Percentiles rank a stretch among this genome's conserved stretches.
These are phyloP conservation scores for Sextonia rubra DNA, from an alignment of 164 flowering plant genomes.

Conservation along the genomic window DNA sequence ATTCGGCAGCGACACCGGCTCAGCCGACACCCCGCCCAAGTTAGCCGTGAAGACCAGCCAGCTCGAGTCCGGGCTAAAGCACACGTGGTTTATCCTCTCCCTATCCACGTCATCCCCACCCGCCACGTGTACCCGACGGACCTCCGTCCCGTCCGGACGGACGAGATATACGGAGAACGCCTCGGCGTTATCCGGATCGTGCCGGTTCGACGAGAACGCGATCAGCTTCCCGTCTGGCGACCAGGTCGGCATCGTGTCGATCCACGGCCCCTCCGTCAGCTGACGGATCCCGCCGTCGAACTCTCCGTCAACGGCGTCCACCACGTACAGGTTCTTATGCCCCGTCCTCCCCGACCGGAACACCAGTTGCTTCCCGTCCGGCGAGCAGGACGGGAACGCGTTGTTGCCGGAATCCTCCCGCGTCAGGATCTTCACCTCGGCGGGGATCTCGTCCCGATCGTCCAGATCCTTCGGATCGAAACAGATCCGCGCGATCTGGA, in stretches of 20 bases:
- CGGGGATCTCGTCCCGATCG: slow-evolving; percentile 32
- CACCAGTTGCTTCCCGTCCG: slow-evolving; percentile 66
- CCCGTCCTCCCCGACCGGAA: slow-evolving; percentile 84
- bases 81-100: slow-evolving; percentile 84
- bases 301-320: slow-evolving; percentile 63
- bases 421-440: slow-evolving; percentile 55
- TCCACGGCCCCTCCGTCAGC: slow-evolving; percentile 81
- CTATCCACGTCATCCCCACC: slow-evolving; percentile 38
- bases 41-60: slow-evolving; percentile 77
- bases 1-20: slow-evolving; percentile 76
- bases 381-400: slow-evolving; percentile 83
- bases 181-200: slow-evolving; percentile 21
- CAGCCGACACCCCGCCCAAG: slow-evolving; percentile 66
- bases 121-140: slow-evolving; percentile 54
- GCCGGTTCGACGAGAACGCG: slow-evolving; percentile 60
- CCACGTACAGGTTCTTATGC: slow-evolving; percentile 64
- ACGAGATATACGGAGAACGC: slow-evolving; percentile 44
- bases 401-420: slow-evolving; percentile 72
- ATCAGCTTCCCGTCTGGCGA: slow-evolving; percentile 76
- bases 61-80: slow-evolving; percentile 62
- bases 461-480: slow-evolving; percentile 35
- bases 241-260: slow-evolving; percentile 94
- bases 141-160: slow-evolving; percentile 14
- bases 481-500: slow-evolving; percentile 69
- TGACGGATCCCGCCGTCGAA: slow-evolving; percentile 45